These are phyloP conservation scores for Colletotrichum coccodes DNA, from an alignment of 2,329 filamentous ascomycete genomes.

Conservation along the genomic window DNA sequence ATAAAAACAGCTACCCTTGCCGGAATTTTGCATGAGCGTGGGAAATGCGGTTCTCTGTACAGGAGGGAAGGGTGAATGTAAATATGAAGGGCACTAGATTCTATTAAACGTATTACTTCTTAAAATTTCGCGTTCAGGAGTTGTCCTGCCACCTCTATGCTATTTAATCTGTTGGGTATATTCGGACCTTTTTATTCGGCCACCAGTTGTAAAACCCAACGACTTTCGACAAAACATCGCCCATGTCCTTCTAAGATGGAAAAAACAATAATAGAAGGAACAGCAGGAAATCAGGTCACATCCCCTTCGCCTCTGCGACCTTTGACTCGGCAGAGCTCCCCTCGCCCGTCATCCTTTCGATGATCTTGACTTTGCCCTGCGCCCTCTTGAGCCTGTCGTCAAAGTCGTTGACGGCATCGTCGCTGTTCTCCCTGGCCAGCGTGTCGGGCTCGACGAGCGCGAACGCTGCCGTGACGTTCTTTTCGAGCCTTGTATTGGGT, in stretches of 20 bases:
- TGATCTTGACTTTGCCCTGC: constrained; percentile 83
- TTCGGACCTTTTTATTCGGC: neutral
- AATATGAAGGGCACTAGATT: constrained; percentile 43
- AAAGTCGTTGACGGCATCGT: constrained; percentile 90
- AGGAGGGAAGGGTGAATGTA: constrained; percentile 38
- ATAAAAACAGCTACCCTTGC: constrained; percentile 67
- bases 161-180: neutral
- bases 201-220: neutral
- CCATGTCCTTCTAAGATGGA: neutral
- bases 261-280: neutral
- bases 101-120: constrained; percentile 30
- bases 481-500: constrained; percentile 73
- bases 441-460: constrained; percentile 83
- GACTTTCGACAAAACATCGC: neutral
- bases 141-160: neutral
- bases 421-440: constrained; percentile 82
- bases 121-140: neutral
- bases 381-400: constrained; percentile 90
- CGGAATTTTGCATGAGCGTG: constrained; percentile 65
- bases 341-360: constrained; percentile 74
- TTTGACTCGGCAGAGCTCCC: constrained; percentile 4
- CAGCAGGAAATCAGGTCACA: neutral
- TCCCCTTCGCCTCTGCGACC: constrained; percentile 2
- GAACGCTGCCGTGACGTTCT: constrained; percentile 80
- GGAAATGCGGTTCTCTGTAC: constrained; percentile 38